phyloP scores from a whole-genome alignment of 495 filamentous ascomycete genomes.

The Diplogelasinospora grovesii region DNA sequence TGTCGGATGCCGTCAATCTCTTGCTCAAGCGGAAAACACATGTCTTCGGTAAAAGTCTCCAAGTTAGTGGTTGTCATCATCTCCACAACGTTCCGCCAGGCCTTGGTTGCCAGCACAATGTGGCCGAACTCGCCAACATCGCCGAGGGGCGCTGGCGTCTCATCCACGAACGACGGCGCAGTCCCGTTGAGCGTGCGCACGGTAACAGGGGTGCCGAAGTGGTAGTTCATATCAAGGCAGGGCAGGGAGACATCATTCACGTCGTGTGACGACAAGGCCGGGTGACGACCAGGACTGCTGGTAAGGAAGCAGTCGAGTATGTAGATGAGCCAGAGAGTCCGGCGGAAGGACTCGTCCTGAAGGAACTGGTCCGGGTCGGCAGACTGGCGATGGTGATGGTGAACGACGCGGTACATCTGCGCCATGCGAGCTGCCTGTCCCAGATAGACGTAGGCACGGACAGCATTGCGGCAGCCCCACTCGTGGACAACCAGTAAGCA shows the following conservation, averaged over 20 bases:
- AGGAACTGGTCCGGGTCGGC: conserved; percentile 46
- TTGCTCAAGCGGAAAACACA: conserved; percentile 35
- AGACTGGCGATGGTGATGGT: conserved; percentile 33
- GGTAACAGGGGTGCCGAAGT: conserved; percentile 41
- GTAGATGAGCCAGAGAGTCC: conserved; percentile 46
- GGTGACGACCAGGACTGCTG: conserved; percentile 45
- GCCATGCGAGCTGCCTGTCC: conserved; percentile 46
- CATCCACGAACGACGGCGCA: conserved; percentile 28
- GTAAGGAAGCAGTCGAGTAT: conserved; percentile 49
- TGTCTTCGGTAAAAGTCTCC: conserved; percentile 39
- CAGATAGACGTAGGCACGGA: conserved; percentile 46
- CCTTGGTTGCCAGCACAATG: conserved; percentile 45
- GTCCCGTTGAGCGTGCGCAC: conserved; percentile 38
- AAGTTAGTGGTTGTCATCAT: conserved; percentile 43
- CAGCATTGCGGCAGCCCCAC: conserved; percentile 46
- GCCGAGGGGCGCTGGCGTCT: conserved; percentile 23
- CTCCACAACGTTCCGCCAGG: conserved; percentile 46
- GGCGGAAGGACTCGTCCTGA: conserved; percentile 45
- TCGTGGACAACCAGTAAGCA: conserved; percentile 47
- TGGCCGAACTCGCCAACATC: conserved; percentile 47
- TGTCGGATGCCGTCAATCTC: conserved; percentile 40
- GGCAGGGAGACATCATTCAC: conserved; percentile 41
- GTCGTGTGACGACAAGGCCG: conserved; percentile 40
- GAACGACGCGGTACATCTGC: conserved; percentile 46
- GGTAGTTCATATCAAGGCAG: conserved; percentile 44